Percentiles rank a stretch among this genome's conserved stretches.
These are phyloP conservation scores for Populus trichocarpa DNA, from an alignment of 441 rosid genomes.

Conservation along the genomic window DNA sequence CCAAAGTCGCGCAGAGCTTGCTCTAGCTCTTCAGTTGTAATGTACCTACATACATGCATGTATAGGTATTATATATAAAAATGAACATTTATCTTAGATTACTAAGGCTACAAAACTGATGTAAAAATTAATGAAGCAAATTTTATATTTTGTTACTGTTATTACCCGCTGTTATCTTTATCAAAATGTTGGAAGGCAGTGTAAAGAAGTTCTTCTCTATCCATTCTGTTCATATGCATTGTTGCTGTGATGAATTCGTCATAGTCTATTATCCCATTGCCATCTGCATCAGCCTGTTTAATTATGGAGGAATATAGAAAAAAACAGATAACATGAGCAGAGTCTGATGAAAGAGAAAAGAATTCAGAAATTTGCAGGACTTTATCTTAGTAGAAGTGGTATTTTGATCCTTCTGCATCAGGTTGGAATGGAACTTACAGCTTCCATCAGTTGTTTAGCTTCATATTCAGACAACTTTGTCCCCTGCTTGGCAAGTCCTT, in stretches of 20 bases:
- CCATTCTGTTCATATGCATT: constrained; percentile 85
- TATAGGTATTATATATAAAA: neutral
- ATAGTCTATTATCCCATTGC: constrained; percentile 87
- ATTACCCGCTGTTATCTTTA: constrained; percentile 93
- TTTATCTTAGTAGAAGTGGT: neutral
- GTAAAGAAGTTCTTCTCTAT: constrained; percentile 87
- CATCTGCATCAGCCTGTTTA: constrained; percentile 95
- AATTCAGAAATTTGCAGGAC: neutral
- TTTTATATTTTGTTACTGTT: too few species aligned
- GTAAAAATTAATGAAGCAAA: neutral
- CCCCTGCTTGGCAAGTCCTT: constrained; percentile 67
- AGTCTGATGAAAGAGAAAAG: neutral
- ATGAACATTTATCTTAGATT: neutral
- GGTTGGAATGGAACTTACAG: constrained; percentile 41
- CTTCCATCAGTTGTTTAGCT: constrained; percentile 81
- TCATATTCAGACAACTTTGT: constrained; percentile 75
- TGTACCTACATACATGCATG: constrained; percentile 34
- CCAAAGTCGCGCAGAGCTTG: constrained; percentile 80
- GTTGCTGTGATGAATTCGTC: constrained; percentile 94
- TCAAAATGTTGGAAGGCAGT: constrained; percentile 94
- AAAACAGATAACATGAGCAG: neutral
- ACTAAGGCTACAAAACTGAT: too few species aligned
- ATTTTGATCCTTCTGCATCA: neutral
- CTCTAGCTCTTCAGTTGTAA: constrained; percentile 86
- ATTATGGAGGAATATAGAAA: neutral